phyloP scores from a whole-genome alignment of 2,329 filamentous ascomycete species.

The Penicillium sp. region DNA sequence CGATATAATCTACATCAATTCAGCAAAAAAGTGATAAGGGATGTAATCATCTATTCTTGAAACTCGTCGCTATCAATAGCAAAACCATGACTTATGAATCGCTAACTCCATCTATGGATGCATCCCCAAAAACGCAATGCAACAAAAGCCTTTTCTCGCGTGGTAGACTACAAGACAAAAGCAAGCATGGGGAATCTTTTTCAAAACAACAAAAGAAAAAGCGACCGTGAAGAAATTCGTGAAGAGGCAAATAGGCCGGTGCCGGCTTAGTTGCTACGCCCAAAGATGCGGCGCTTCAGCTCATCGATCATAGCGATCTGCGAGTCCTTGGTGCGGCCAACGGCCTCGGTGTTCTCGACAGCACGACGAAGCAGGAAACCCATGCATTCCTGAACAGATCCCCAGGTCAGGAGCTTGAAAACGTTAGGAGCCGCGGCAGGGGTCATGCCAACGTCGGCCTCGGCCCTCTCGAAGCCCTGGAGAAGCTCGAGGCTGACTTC shows the following conservation, averaged over 20 bases:
- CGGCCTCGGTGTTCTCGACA: conserved; percentile 71
- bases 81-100: conserved; percentile 14
- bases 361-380: conserved; percentile 65
- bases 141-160: conserved; percentile 13
- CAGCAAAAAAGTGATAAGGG: not conserved
- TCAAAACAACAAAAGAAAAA: not conserved
- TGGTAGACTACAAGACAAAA: conserved; percentile 4
- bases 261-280: conserved; percentile 16
- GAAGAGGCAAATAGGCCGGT: not conserved
- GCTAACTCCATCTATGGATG: conserved; percentile 34
- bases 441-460: conserved; percentile 27
- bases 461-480: conserved; percentile 41
- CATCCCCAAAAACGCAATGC: conserved; percentile 24
- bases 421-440: conserved; percentile 48
- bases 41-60: not conserved
- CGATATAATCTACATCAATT: not conserved
- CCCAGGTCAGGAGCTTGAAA: conserved; percentile 64
- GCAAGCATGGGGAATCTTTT: conserved; percentile 5
- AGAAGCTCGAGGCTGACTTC: conserved; percentile 71
- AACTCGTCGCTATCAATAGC: conserved; percentile 25
- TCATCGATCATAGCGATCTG: conserved; percentile 41
- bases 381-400: conserved; percentile 61
- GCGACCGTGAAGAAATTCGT: conserved; percentile 4
- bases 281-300: conserved; percentile 35
- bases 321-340: conserved; percentile 53